These are phyloP conservation scores for Fraxinus cuspidata DNA, from an alignment of 257 asterid genomes.

Conservation along the genomic window DNA sequence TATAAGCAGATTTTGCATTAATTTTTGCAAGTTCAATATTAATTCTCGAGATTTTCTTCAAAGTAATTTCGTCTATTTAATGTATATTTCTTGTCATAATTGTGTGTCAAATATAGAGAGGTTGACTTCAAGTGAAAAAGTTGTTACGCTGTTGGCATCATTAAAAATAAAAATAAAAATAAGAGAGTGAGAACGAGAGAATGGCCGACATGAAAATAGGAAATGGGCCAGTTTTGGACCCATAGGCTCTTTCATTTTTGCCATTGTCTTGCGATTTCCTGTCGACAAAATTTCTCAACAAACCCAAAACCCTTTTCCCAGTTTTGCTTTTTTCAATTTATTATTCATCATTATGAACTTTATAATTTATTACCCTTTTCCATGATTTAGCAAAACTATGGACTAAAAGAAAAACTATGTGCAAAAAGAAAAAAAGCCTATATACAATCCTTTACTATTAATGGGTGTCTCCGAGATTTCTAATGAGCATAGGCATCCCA, in stretches of 20 bases:
- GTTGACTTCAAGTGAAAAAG: conserved; percentile 31
- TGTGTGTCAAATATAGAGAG: conserved; percentile 10
- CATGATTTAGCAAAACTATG: neutral
- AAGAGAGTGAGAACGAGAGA: conserved; percentile 16
- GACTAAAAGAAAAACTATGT: neutral
- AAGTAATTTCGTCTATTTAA: neutral
- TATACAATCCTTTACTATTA: too few species aligned
- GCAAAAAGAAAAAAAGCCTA: too few species aligned
- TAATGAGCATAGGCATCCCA: too few species aligned
- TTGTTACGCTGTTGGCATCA: conserved; percentile 32
- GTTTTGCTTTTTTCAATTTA: neutral
- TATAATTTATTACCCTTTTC: neutral
- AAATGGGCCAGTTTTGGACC: conserved; percentile 54
- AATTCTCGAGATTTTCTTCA: neutral
- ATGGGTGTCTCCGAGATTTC: too few species aligned
- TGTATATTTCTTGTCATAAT: conserved; percentile 8
- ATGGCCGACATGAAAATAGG: conserved; percentile 40
- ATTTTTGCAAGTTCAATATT: too few species aligned
- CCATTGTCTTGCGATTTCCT: conserved; percentile 33
- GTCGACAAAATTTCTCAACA: conserved; percentile 28
- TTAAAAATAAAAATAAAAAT: neutral
- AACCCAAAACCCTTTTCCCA: neutral
- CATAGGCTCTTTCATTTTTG: conserved; percentile 38
- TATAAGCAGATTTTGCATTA: too few species aligned
- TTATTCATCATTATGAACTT: neutral